phyloP scores from a whole-genome alignment of 345 rosid species.

The Bretschneidera sinensis region DNA sequence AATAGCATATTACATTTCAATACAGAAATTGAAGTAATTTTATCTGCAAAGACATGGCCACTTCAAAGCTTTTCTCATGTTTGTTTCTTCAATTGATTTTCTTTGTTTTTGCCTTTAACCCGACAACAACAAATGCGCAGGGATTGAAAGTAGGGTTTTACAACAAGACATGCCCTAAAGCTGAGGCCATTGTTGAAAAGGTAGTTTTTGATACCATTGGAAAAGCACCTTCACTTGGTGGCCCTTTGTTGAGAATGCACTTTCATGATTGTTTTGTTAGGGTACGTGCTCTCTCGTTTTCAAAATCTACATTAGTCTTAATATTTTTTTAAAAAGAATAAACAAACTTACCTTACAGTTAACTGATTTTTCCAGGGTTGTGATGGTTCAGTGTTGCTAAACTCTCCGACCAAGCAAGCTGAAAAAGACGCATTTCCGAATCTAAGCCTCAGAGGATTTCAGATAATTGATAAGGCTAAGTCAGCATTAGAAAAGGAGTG shows the following conservation, averaged over 20 bases:
- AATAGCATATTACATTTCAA: background rate
- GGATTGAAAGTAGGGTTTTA: slow-evolving; percentile 57
- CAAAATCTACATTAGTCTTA: background rate
- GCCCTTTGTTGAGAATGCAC: slow-evolving; percentile 62
- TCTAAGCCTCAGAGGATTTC: slow-evolving; percentile 51
- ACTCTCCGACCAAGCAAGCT: slow-evolving; percentile 36
- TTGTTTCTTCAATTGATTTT: slow-evolving; percentile 21
- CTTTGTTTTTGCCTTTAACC: slow-evolving; percentile 19
- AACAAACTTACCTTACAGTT: background rate
- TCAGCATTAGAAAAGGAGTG: slow-evolving; percentile 57
- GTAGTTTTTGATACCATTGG: slow-evolving; percentile 26
- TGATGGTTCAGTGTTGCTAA: slow-evolving; percentile 68
- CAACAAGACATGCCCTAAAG: slow-evolving; percentile 36
- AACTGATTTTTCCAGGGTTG: slow-evolving; percentile 51
- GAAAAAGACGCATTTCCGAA: slow-evolving; percentile 58
- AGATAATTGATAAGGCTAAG: slow-evolving; percentile 54
- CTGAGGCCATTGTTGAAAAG: slow-evolving; percentile 41
- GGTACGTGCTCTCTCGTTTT: slow-evolving; percentile 26
- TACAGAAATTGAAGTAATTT: background rate
- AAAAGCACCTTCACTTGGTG: slow-evolving; percentile 42
- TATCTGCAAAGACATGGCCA: slow-evolving; percentile 27
- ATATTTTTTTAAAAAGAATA: background rate
- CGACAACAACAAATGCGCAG: slow-evolving; percentile 14
- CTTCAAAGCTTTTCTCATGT: slow-evolving; percentile 22
- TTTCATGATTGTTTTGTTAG: slow-evolving; percentile 83